phyloP scores from a whole-genome alignment of 352 stramenopile genomes.

The Phytophthora europaea region DNA sequence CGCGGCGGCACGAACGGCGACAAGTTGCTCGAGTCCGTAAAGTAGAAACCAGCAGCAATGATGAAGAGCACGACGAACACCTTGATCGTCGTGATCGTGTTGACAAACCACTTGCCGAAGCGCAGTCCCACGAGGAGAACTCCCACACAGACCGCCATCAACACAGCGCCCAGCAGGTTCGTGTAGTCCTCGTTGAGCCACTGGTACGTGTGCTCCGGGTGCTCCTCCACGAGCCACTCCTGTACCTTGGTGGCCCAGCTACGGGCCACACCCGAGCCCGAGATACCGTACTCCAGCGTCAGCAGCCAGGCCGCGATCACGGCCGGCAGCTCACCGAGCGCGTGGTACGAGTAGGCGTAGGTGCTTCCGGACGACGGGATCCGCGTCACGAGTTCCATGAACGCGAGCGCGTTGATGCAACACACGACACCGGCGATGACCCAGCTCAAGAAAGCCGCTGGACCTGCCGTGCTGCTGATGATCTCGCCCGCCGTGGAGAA shows the following conservation, averaged over 20 bases:
- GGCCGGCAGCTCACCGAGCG: constrained; percentile 92
- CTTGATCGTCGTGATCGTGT: constrained; percentile 89
- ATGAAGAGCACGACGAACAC: constrained; percentile 93
- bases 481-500: constrained; percentile 88
- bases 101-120: constrained; percentile 91
- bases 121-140: constrained; percentile 86
- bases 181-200: constrained; percentile 74
- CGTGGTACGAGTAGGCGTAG: constrained; percentile 94
- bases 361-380: constrained; percentile 91
- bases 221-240: constrained; percentile 62
- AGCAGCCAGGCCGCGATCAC: constrained; percentile 90
- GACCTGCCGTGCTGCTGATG: constrained; percentile 81
- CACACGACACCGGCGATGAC: constrained; percentile 83
- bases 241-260: constrained; percentile 94
- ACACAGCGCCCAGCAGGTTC: constrained; percentile 66
- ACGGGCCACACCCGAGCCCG: constrained; percentile 90
- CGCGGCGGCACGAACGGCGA: constrained; percentile 82
- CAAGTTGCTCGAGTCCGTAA: constrained; percentile 89
- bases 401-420: constrained; percentile 85
- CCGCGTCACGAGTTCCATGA: constrained; percentile 90
- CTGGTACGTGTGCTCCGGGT: constrained; percentile 47
- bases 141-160: constrained; percentile 76
- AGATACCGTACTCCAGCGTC: constrained; percentile 94
- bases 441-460: constrained; percentile 86
- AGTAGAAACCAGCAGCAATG: constrained; percentile 86